Conservation (phyloP, 2,329 filamentous ascomycete species). For the Lasiodiplodia sp. region DNA sequence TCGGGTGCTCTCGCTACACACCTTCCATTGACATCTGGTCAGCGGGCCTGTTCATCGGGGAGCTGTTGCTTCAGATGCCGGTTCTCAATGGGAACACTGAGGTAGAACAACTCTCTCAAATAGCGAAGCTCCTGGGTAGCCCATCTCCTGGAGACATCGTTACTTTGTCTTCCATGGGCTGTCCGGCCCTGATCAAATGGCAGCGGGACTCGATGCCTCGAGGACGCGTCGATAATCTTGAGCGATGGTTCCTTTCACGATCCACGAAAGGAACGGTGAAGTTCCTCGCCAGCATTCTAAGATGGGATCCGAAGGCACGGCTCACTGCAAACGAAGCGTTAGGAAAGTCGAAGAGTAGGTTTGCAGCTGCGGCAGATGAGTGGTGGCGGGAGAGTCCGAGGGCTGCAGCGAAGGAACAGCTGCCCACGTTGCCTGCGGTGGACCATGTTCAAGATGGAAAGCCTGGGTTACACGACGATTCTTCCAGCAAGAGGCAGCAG, state of each 20-base stretch:
- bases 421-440: slow-evolving; percentile 46
- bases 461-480: slow-evolving; percentile 6
- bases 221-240: slow-evolving; percentile 40
- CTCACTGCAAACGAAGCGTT: slow-evolving; percentile 38
- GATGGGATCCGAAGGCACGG: slow-evolving; percentile 36
- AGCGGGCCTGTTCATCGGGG: slow-evolving; percentile 32
- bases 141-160: slow-evolving; percentile 34
- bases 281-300: slow-evolving; percentile 34
- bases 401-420: slow-evolving; percentile 38
- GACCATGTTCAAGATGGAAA: slow-evolving; percentile 35
- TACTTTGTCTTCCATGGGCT: slow-evolving; percentile 33
- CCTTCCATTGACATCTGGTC: slow-evolving; percentile 33
- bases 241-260: slow-evolving; percentile 37
- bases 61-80: slow-evolving; percentile 30
- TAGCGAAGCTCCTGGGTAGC: slow-evolving; percentile 43
- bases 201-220: slow-evolving; percentile 33
- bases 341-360: slow-evolving; percentile 32
- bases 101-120: slow-evolving; percentile 44
- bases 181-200: slow-evolving; percentile 34
- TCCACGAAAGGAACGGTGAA: slow-evolving; percentile 39
- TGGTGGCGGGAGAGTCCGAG: slow-evolving; percentile 39
- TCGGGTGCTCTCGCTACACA: slow-evolving; percentile 31
- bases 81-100: slow-evolving; percentile 43
- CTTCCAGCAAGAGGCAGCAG: slow-evolving; percentile 10
- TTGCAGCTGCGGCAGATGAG: slow-evolving; percentile 31